A percentile compares a stretch with the other conserved stretches of the same genome.
Evolutionary conservation across 257 asterid genomes (phyloP).

Genomic region (Solanum sejunctum): DNA sequence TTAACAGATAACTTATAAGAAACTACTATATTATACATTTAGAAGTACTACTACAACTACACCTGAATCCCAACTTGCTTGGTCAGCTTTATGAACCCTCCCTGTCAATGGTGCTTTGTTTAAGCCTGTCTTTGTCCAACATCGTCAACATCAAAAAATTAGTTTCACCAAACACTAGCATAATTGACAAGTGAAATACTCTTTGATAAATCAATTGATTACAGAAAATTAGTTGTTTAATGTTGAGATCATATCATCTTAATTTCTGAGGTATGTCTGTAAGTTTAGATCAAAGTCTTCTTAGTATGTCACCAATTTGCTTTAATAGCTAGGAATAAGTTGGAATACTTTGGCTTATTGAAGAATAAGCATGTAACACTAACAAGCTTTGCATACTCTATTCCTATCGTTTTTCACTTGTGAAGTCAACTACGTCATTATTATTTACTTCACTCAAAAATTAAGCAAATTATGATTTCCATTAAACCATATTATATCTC

Average conservation of each 20-base stretch:
- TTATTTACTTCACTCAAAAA: background rate
- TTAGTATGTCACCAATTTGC: background rate
- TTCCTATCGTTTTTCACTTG: background rate
- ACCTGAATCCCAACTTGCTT: background rate
- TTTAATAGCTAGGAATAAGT: background rate
- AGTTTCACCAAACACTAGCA: background rate
- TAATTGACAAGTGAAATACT: background rate
- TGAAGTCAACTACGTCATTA: background rate
- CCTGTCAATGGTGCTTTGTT: background rate
- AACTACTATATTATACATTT: background rate
- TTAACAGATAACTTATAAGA: background rate
- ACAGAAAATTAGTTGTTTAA: background rate
- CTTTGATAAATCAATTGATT: background rate
- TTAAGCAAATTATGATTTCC: background rate
- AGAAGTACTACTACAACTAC: background rate
- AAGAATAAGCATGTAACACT: background rate
- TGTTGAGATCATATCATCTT: background rate
- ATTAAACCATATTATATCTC: background rate
- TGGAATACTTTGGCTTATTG: background rate
- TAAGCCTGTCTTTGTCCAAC: background rate
- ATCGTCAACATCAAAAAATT: background rate
- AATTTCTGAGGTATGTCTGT: background rate
- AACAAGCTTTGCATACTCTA: background rate
- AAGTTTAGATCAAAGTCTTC: background rate
- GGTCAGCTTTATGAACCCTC: background rate